Conservation (phyloP, 2,329 filamentous ascomycete genomes). For the Monosporascus sp. region DNA sequence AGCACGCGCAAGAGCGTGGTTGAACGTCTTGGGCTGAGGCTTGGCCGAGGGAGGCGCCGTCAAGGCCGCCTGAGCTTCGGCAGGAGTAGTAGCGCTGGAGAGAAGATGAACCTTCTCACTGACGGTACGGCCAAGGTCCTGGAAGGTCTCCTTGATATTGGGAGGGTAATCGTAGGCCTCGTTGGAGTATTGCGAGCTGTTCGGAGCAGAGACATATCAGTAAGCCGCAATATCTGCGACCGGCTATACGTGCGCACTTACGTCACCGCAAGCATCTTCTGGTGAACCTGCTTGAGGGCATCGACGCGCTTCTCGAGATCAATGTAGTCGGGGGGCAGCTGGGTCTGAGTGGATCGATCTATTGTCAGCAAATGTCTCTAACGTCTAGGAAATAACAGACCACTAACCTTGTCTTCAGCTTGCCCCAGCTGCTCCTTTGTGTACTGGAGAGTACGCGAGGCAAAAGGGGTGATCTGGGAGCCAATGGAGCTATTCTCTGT, state of each 20-base stretch:
- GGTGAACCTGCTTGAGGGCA: slow-evolving; percentile 92
- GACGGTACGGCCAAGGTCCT: slow-evolving; percentile 91
- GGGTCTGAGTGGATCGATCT: slow-evolving; percentile 55
- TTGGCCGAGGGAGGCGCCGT: slow-evolving; percentile 85
- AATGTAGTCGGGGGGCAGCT: slow-evolving; percentile 95
- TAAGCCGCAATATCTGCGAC: slow-evolving; percentile 5
- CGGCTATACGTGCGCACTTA: slow-evolving; percentile 42
- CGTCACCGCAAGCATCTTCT: slow-evolving; percentile 96
- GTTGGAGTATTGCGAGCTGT: slow-evolving; percentile 86
- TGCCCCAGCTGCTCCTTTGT: slow-evolving; percentile 97
- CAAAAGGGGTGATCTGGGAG: slow-evolving; percentile 84
- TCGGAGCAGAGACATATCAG: slow-evolving; percentile 15
- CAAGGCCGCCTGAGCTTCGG: slow-evolving; percentile 90
- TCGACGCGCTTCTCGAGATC: slow-evolving; percentile 98
- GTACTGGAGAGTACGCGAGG: slow-evolving; percentile 91
- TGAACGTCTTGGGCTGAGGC: slow-evolving; percentile 98
- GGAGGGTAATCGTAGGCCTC: slow-evolving; percentile 90
- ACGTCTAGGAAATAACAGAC: slow-evolving; percentile 2
- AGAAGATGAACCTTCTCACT: slow-evolving; percentile 91
- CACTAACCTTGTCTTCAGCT: slow-evolving; percentile 78
- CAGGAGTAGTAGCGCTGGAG: slow-evolving; percentile 76
- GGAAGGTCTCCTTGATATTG: slow-evolving; percentile 97
- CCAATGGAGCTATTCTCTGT: slow-evolving; percentile 49
- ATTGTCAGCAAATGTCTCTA: slow-evolving; percentile 1
- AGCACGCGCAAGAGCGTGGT: slow-evolving; percentile 89